These are phyloP conservation scores for Suhomyces coccinellae DNA, from an alignment of 1,139 yeast species.

Conservation along the genomic window DNA sequence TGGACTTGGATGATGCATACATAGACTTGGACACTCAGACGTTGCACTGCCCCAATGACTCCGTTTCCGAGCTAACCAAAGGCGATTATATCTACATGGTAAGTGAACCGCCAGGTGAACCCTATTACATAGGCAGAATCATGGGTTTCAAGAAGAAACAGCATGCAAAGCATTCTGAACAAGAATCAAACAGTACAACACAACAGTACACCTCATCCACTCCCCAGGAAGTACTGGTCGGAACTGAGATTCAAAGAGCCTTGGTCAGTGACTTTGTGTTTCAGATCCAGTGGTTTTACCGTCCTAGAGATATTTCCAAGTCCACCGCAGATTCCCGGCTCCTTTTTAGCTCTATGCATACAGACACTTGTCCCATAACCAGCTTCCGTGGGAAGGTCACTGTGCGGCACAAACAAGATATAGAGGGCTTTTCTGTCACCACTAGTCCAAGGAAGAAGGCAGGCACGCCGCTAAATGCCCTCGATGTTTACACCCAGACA, in stretches of 20 bases:
- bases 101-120: constrained; percentile 94
- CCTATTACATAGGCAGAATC: constrained; percentile 84
- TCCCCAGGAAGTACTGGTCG: background rate
- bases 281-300: constrained; percentile 87
- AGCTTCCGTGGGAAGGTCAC: constrained; percentile 76
- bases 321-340: constrained; percentile 70
- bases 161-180: constrained; percentile 7
- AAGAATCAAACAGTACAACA: background rate
- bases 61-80: constrained; percentile 34
- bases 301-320: constrained; percentile 82
- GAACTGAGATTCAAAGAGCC: constrained; percentile 13
- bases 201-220: background rate
- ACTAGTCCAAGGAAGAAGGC: constrained; percentile 13
- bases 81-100: constrained; percentile 81
- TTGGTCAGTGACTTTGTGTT: constrained; percentile 55
- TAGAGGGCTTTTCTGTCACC: constrained; percentile 40
- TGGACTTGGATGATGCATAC: constrained; percentile 37
- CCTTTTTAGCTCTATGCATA: constrained; percentile 82
- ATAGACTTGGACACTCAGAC: constrained; percentile 34
- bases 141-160: constrained; percentile 65
- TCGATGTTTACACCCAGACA: constrained; percentile 52
- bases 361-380: constrained; percentile 76
- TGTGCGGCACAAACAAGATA: constrained; percentile 68
- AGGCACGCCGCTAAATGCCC: constrained; percentile 21
- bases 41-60: constrained; percentile 38